Percentiles rank a stretch among this genome's conserved stretches.
phyloP scores from a whole-genome alignment of 2,329 filamentous ascomycete genomes.

The Monosporascus sp. region DNA sequence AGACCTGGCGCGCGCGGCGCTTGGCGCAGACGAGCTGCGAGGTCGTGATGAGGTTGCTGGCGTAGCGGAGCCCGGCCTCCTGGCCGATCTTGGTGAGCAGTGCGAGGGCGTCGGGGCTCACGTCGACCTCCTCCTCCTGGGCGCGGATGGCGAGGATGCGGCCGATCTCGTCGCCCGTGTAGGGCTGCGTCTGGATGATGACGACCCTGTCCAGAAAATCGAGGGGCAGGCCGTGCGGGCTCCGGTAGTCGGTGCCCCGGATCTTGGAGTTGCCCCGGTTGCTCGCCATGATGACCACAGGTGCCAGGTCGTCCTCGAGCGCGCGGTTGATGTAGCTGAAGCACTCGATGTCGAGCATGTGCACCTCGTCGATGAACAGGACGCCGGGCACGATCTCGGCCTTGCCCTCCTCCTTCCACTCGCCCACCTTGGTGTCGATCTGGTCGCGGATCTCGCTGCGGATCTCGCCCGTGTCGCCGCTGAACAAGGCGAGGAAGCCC shows the following conservation, averaged over 20 bases:
- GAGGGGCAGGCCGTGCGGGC: constrained; percentile 87
- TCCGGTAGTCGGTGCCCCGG: constrained; percentile 86
- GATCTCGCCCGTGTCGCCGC: constrained; percentile 96
- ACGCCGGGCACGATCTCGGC: constrained; percentile 96
- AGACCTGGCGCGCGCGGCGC: constrained; percentile 77
- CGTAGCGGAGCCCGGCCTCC: constrained; percentile 87
- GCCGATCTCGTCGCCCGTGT: constrained; percentile 76
- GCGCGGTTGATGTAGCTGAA: constrained; percentile 98
- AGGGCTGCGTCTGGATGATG: constrained; percentile 90
- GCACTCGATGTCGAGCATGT: constrained; percentile 99
- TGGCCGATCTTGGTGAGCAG: constrained; percentile 93
- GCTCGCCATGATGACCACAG: constrained; percentile 98
- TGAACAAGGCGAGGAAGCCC: constrained; percentile 94
- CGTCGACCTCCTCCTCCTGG: constrained; percentile 91
- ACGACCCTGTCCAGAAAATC: constrained; percentile 95
- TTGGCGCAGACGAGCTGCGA: constrained; percentile 84
- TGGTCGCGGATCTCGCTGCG: constrained; percentile 95
- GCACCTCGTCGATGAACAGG: constrained; percentile 96
- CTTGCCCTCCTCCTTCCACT: constrained; percentile 99
- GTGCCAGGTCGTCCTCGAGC: constrained; percentile 87
- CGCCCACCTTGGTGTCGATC: constrained; percentile 97
- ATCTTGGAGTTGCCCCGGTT: constrained; percentile 91
- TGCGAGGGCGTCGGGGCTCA: constrained; percentile 83
- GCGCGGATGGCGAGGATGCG: constrained; percentile 91
- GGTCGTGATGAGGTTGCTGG: constrained; percentile 96